A percentile compares a stretch with the other conserved stretches of the same genome.
Evolutionary conservation across 129 eudicot species (phyloP).

Genomic region (Artemisia annua): DNA sequence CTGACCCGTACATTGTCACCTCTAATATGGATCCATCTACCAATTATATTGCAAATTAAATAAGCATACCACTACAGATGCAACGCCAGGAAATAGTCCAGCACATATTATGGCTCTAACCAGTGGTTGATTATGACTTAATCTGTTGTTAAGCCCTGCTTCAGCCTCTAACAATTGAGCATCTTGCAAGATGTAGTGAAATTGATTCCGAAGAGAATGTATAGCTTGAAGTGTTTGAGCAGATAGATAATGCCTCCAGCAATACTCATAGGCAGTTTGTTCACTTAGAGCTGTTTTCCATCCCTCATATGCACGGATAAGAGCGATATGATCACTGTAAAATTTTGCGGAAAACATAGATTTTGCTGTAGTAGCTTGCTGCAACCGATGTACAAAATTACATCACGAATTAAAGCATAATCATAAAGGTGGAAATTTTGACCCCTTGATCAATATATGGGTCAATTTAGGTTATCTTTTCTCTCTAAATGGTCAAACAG

Average conservation of each 20-base stretch:
- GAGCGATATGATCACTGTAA: slow-evolving; percentile 99
- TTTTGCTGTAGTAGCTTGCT: slow-evolving; percentile 96
- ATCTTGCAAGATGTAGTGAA: slow-evolving; percentile 77
- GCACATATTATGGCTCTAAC: slow-evolving; percentile 98
- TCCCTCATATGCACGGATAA: slow-evolving; percentile 99
- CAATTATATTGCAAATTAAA: neutral
- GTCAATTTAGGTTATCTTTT: no score
- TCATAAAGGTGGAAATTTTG: no score
- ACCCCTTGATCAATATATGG: no score
- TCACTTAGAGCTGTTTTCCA: slow-evolving; percentile 99
- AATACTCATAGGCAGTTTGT: slow-evolving; percentile 92
- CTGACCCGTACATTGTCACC: neutral
- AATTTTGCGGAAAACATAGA: slow-evolving; percentile 95
- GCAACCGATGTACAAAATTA: slow-evolving; percentile 23
- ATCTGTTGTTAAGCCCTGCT: slow-evolving; percentile 58
- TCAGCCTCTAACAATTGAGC: slow-evolving; percentile 77
- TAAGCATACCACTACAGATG: slow-evolving; percentile 85
- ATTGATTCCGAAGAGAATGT: slow-evolving; percentile 93
- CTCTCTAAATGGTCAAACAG: no score
- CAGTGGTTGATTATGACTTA: slow-evolving; percentile 90
- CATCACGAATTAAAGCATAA: slow-evolving; percentile 14
- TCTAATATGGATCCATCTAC: slow-evolving; percentile 5
- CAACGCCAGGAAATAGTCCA: slow-evolving; percentile 94
- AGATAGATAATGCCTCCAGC: slow-evolving; percentile 98
- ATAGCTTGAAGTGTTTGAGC: slow-evolving; percentile 98